Base-by-base conservation (phyloP, 2,329 filamentous ascomycete species). In the Nemania serpens region DNA sequence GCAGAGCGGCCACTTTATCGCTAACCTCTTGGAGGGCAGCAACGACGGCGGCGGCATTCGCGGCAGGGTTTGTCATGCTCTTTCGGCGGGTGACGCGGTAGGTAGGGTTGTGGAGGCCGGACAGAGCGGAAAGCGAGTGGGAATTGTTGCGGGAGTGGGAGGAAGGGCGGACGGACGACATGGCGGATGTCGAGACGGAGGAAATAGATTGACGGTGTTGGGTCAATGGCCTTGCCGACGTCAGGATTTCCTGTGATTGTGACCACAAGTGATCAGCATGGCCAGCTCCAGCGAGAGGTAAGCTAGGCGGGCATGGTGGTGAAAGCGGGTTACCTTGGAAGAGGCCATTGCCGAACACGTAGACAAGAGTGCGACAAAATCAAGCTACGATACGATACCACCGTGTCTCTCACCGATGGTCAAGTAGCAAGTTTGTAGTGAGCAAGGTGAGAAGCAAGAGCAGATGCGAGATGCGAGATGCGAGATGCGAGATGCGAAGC, bases 21-120 rank as follows among this genome's bases (percentile, higher is more conserved):
- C 89, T 87, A 54, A 81, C 82, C 73, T 91, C 90, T 71, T 87
- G 86, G 63, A 91, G 79, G 12, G 89, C 89, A 34, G 90, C 89
- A 64, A 94, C 80, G 55, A 90, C 91, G 17, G 90, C 88, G 17
- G 90, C 88, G 47, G 90, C 86, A 76, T 90, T 93, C 75, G 85
- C 83, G 49, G 83, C 84, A 48, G 88, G 85, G 66, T 87, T 89
- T 63, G 91, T 92, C 74, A 96, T 93, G 78, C 93, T 97, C 85
- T 98, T 98, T 71, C 95, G 88, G 72, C 94, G 91, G 70, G 91
- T 93, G 68, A 98, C 87, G 69, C 95, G 91, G 77, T 97, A 91
- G 75, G 87, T 88, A 69, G 88, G 80, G 79, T 93, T 94, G 73
- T 93, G 85, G 60, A 90, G 87, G 69, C 87, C 87, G 61, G 90